phyloP scores from a whole-genome alignment of 192 early-diverging fungal species.

The Backusella tarrabulga region DNA sequence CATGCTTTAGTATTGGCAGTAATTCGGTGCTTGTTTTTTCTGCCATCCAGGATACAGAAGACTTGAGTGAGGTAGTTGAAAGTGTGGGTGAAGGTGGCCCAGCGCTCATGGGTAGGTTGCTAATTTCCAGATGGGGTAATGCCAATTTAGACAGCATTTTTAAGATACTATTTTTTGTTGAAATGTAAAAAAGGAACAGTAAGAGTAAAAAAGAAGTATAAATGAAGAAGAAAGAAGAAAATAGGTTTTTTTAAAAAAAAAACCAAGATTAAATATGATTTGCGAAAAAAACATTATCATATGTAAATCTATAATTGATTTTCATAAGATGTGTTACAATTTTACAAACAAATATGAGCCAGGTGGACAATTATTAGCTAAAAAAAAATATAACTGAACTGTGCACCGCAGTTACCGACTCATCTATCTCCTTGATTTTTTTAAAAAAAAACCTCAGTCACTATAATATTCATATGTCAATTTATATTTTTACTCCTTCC shows the following conservation, averaged over 20 bases:
- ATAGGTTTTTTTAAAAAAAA: neutral
- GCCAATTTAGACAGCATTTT: conserved; percentile 4
- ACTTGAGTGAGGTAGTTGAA: conserved; percentile 34
- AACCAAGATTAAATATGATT: neutral
- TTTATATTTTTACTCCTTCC: neutral
- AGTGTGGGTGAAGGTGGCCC: conserved; percentile 35
- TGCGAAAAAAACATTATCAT: neutral
- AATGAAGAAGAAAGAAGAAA: neutral
- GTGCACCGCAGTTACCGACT: neutral
- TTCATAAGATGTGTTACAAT: conserved; percentile 2
- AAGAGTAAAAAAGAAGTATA: neutral
- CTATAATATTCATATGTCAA: neutral
- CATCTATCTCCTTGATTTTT: neutral
- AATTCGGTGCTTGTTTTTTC: conserved; percentile 39
- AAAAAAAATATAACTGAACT: neutral
- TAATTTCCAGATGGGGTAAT: neutral
- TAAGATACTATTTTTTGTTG: neutral
- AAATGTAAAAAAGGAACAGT: neutral
- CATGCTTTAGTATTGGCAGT: conserved; percentile 38
- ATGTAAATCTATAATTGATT: neutral
- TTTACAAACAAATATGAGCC: neutral
- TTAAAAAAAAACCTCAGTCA: neutral
- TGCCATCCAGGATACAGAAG: conserved; percentile 38
- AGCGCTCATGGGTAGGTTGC: neutral
- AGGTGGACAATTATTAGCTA: neutral